Evolutionary conservation across 1,284 basidiomycete genomes (phyloP), one percentile per base, ranked within the genome.

Genomic region (Volvariella volvacea): DNA sequence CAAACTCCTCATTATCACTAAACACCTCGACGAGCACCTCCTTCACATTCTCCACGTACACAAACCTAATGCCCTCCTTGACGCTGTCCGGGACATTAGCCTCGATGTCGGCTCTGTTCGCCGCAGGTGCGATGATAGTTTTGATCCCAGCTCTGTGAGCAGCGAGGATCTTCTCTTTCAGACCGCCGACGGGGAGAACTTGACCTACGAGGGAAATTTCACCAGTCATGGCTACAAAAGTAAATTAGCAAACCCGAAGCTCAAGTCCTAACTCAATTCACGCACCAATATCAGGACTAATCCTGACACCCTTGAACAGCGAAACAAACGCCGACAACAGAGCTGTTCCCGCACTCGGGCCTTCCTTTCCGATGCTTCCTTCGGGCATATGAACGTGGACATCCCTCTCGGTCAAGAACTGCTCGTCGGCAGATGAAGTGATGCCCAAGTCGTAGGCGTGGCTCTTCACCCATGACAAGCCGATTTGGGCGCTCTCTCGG

Each of bases 321-420:
- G 87, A 91, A 16, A 97, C 91, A 55, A 97, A 88, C 1, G 93
- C 93, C 28, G 88, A 83, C 42, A 94, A 63, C 39, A 99, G 85
- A 0, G 95, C 95, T 1, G 92, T 96, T 40, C 95, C 95, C 0
- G 95, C 95, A 53, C 89, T 92, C 0, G 95, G 95, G 0, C 95
- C 95, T 58, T 99, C 95, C 69, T 99, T 99, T 41, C 95, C 95
- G 50, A 99, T 91, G 48, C 89, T 90, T 3, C 95, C 95, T 62
- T 96, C 93, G 0, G 93, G 92, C 92, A 94, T 95, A 62, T 96
- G 93, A 36, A 96, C 76, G 61, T 96, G 92, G 14, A 96, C 75
- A 56, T 95, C 92, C 33, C 80, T 74, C 57, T 93, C 86, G 39
- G 83, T 83, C 50, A 98, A 67, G 61, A 93, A 85, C 57, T 85